Evolutionary conservation across 2,329 filamentous ascomycete genomes (phyloP), one percentile per base, ranked within the genome.

Genomic region (Trichoderma simmonsii): DNA sequence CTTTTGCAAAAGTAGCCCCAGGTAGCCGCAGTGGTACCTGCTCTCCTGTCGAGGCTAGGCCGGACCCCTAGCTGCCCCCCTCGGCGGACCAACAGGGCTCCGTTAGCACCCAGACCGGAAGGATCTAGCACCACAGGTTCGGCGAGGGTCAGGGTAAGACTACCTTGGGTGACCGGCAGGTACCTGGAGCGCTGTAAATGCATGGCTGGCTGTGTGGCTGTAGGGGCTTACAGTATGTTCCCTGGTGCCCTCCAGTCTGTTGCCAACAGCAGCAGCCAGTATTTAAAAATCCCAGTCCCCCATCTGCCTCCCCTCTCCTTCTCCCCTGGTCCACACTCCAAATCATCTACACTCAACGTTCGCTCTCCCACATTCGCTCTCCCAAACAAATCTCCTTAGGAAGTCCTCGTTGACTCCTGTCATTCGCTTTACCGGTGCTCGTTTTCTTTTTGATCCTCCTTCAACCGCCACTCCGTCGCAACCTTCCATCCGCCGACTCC

Each of bases 401-500:
- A 91, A 91, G 88, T 89, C 89, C 89, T 91, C 89, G 89, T 86
- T 84, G 89, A 86, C 89, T 91, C 89, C 89, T 90, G 89, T 91
- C 89, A 90, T 88, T 91, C 89, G 89, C 89, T 91, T 90, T 84
- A 82, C 81, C 80, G 81, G 81, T 85, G 83, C 84, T 85, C 84
- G 82, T 82, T 84, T 85, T 85, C 83, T 82, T 82, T 81, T 83
- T 83, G 83, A 82, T 81, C 81, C 81, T 77, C 78, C 78, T 81
- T 78, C 78, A 78, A 78, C 80, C 71, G 71, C 72, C 43, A 67
- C 69, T 73, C 73, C 62, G 71, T 68, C 71, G 43, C 68, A 63
- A 56, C 71, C 54, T 56, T 36, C 65, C 21, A 21, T 70, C 34
- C 65, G 62, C 51, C 72, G 48, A 61, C 72, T 62, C 67, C 73